Conservation (phyloP, 2,329 filamentous ascomycete genomes). For the Talaromyces marneffei region DNA sequence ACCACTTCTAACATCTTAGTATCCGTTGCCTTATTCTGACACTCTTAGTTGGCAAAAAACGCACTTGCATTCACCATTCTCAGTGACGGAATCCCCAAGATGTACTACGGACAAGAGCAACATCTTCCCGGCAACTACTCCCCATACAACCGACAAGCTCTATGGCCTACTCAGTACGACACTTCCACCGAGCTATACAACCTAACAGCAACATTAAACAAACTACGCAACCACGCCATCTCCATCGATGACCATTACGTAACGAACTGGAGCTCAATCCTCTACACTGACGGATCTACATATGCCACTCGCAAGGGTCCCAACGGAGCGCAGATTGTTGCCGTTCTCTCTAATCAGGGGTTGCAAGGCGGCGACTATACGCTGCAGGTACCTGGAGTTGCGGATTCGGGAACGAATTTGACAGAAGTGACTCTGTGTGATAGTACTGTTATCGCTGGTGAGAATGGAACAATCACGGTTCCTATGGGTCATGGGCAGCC, state of each 20-base stretch:
- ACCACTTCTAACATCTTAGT: neutral
- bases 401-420: constrained; percentile 23
- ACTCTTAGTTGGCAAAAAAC: constrained; percentile 49
- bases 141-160: constrained; percentile 47
- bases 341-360: constrained; percentile 37
- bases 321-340: constrained; percentile 32
- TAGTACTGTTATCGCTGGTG: constrained; percentile 16
- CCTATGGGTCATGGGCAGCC: constrained; percentile 20
- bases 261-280: constrained; percentile 29
- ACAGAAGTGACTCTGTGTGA: constrained; percentile 36
- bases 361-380: constrained; percentile 35
- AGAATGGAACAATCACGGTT: constrained; percentile 18
- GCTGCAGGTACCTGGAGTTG: constrained; percentile 47
- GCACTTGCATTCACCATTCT: constrained; percentile 55
- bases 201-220: constrained; percentile 43
- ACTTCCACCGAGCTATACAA: constrained; percentile 42
- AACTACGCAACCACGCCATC: constrained; percentile 42
- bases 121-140: constrained; percentile 45
- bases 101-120: constrained; percentile 60
- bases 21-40: neutral
- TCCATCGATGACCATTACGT: constrained; percentile 30
- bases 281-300: constrained; percentile 36
- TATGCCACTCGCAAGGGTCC: constrained; percentile 41
- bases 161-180: constrained; percentile 49
- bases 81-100: constrained; percentile 52